A percentile compares a stretch with the other conserved stretches of the same genome.
Conservation (phyloP, 352 stramenopile species). For the Albugo laibachii region DNA sequence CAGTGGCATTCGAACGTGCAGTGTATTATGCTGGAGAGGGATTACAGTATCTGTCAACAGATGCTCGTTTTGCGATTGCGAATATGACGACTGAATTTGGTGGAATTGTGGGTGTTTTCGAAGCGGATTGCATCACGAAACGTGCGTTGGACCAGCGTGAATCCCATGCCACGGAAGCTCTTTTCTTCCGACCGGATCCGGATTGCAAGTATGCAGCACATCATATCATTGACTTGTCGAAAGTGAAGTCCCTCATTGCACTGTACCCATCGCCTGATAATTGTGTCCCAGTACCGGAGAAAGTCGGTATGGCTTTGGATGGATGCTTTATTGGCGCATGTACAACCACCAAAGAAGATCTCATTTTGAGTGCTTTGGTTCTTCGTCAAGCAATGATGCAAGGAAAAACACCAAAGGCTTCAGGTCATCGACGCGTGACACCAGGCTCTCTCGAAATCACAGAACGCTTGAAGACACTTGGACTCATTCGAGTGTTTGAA, state of each 20-base stretch:
- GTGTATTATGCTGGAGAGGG: constrained; percentile 57
- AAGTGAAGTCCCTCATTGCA: constrained; percentile 38
- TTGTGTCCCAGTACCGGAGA: constrained; percentile 42
- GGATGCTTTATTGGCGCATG: constrained; percentile 71
- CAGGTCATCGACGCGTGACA: constrained; percentile 43
- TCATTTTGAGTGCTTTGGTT: constrained; percentile 58
- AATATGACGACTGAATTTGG: constrained; percentile 77
- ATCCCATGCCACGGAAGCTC: constrained; percentile 42
- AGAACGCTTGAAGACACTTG: constrained; percentile 31
- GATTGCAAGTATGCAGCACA: constrained; percentile 53
- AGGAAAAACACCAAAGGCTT: constrained; percentile 24
- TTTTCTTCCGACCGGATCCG: constrained; percentile 45
- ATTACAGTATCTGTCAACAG: constrained; percentile 40
- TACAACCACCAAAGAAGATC: constrained; percentile 60
- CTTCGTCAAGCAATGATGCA: constrained; percentile 50
- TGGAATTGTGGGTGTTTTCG: constrained; percentile 60
- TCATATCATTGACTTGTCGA: constrained; percentile 47
- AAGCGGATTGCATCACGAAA: constrained; percentile 49
- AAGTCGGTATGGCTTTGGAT: constrained; percentile 55
- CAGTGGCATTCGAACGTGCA: constrained; percentile 54
- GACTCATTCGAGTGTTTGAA: constrained; percentile 51
- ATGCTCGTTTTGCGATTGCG: constrained; percentile 57
- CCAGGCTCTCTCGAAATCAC: constrained; percentile 63
- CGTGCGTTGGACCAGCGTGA: constrained; percentile 26
- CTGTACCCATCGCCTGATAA: constrained; percentile 68